Evolutionary conservation across 164 flowering plant genomes (phyloP), one percentile per base, ranked within the genome.

Genomic region (Tetracentron sinense): DNA sequence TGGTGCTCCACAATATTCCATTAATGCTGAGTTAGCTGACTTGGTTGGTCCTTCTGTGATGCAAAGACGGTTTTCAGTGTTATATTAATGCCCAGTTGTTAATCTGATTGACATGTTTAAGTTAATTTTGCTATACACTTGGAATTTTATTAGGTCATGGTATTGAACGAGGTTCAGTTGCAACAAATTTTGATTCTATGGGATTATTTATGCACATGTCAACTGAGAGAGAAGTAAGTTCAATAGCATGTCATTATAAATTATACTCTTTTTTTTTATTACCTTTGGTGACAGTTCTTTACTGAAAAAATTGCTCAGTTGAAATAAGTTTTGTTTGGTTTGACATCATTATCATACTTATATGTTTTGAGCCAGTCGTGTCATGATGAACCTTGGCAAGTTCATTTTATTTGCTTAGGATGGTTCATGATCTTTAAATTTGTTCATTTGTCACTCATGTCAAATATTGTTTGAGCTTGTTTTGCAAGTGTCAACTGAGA

Each of bases 181-280:
- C 86, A 75, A 27, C 82, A 82, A 46, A 73, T 93, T 44, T 78
- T 90, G 72, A 42, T 72, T 59, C 73, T 88, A 35, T 79, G 64
- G 61, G 97, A 93, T 82, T 81, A 82, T 65, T 63, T 93, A 28
- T 48, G 65, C 63, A 78, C 62, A 6, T 80, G 79, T 64, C 80
- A 58, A 57, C 66, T 93, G 65, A 77, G 88, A 52, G 89, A 90
- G 71, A 90, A 78, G 98, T 93, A 79, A 77, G 91, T 78, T 57
- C 23, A 54, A 19, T 47, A 21, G 21, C 22, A 16, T 30, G 5
- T 42, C 61, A 22, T 7, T 50, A 4, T 55, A 4, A 17, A 16
- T 21, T 27, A 1, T 50, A 19, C 4, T 8, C 22, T 54, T 17
- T 27, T 1, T 15, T 65, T 38, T 59, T 28, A 42, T 60, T 17